Conservation (phyloP, 768 basidiomycete genomes). For the Lyophyllum semitale region DNA sequence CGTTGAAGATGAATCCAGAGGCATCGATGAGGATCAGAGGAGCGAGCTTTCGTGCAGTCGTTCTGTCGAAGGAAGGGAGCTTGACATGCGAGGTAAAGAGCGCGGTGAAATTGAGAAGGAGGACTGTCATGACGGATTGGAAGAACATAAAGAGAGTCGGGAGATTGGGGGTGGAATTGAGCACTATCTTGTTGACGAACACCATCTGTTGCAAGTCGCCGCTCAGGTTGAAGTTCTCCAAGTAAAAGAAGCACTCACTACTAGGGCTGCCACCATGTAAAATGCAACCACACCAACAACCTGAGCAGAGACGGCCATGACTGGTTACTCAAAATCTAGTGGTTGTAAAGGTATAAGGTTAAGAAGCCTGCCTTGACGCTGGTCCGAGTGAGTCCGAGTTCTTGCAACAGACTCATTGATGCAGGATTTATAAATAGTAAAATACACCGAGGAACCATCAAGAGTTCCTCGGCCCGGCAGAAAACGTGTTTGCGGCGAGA, state of each 20-base stretch:
- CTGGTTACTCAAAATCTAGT: background rate
- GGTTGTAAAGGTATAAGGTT: background rate
- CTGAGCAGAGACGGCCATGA: slow-evolving; percentile 23
- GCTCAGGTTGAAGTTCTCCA: background rate
- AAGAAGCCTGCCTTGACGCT: background rate
- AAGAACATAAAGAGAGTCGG: slow-evolving; percentile 30
- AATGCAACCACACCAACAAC: slow-evolving; percentile 50
- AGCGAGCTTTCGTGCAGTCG: slow-evolving; percentile 21
- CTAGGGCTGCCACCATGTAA: slow-evolving; percentile 69
- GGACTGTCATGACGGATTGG: slow-evolving; percentile 29
- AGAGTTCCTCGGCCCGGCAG: no score
- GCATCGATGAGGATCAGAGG: slow-evolving; percentile 39
- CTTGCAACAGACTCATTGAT: no score
- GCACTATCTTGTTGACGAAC: slow-evolving; percentile 52
- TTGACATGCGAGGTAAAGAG: slow-evolving; percentile 26
- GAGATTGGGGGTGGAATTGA: slow-evolving; percentile 29
- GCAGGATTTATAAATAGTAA: no score
- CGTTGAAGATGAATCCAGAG: slow-evolving; percentile 31
- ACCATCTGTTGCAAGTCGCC: slow-evolving; percentile 51
- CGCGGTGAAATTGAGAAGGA: slow-evolving; percentile 24
- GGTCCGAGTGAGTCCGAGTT: no score
- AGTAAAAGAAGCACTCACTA: slow-evolving; percentile 44
- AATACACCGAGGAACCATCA: no score
- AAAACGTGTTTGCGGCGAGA: no score
- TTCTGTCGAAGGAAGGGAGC: slow-evolving; percentile 20